Conservation (phyloP, 1,284 basidiomycete genomes). For the Cutaneotrichosporon cutaneum region DNA sequence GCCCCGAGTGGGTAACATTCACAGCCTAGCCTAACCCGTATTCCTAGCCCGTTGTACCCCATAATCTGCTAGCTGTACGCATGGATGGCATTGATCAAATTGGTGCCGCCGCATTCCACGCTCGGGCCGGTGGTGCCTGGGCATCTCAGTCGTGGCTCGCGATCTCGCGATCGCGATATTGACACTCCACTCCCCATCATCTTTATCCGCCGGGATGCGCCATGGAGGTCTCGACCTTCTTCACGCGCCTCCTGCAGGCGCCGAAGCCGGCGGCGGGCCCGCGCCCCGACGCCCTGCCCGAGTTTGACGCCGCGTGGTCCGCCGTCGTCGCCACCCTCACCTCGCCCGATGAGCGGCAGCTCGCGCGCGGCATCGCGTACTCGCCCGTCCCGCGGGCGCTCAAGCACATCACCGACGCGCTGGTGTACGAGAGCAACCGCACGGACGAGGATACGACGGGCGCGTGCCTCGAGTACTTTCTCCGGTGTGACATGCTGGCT, state of each 20-base stretch:
- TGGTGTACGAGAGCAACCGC: conserved; percentile 80
- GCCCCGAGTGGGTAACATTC: conserved; percentile 42
- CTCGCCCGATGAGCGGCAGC: conserved; percentile 49
- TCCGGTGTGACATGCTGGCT: conserved; percentile 83
- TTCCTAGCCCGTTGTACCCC: conserved; percentile 1
- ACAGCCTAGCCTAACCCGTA: conserved; percentile 12
- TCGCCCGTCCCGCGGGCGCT: conserved; percentile 77
- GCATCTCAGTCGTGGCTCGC: background rate
- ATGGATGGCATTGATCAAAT: background rate
- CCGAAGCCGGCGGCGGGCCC: conserved; percentile 28
- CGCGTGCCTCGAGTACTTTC: conserved; percentile 81
- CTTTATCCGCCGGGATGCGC: background rate
- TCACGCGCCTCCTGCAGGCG: conserved; percentile 44
- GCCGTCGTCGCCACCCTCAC: conserved; percentile 37
- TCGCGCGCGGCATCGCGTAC: conserved; percentile 66
- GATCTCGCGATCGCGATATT: background rate
- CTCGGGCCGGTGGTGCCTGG: background rate
- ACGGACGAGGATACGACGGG: conserved; percentile 81
- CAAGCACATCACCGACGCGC: conserved; percentile 77
- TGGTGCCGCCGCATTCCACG: background rate
- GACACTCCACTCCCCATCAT: background rate
- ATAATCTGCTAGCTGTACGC: background rate
- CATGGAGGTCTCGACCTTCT: conserved; percentile 49
- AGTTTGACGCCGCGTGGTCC: conserved; percentile 46
- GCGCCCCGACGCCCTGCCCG: conserved; percentile 36